Conservation (phyloP, 495 filamentous ascomycete genomes). For the Ascobolus immersus region DNA sequence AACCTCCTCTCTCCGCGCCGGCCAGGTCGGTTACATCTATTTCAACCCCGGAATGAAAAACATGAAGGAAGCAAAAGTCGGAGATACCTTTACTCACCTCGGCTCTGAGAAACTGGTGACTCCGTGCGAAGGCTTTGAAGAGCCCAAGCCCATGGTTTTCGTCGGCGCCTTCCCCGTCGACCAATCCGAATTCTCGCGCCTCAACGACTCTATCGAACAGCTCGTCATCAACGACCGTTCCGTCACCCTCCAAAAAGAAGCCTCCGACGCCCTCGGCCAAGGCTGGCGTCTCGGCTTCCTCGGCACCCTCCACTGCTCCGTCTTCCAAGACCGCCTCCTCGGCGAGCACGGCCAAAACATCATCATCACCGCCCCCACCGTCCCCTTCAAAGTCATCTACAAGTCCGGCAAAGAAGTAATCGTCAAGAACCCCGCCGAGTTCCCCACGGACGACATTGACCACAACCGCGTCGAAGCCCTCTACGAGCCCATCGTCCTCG, state of each 20-base stretch:
- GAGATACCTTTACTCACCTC: conserved; percentile 77
- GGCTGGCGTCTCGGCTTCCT: conserved; percentile 87
- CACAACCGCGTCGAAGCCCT: conserved; percentile 34
- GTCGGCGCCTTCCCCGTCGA: conserved; percentile 88
- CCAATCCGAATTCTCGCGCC: conserved; percentile 56
- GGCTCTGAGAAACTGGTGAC: conserved; percentile 54
- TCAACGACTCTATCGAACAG: conserved; percentile 88
- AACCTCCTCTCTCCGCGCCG: conserved; percentile 54
- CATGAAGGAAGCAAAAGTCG: conserved; percentile 82
- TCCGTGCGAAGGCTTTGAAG: conserved; percentile 76
- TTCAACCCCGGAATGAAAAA: conserved; percentile 98
- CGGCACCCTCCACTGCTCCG: conserved; percentile 89
- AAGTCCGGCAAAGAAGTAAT: conserved; percentile 43
- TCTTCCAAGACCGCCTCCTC: conserved; percentile 87
- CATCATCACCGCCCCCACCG: conserved; percentile 89
- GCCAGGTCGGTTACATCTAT: conserved; percentile 83
- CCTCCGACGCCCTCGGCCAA: conserved; percentile 73
- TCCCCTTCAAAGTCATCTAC: conserved; percentile 68
- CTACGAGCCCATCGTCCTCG: conserved; percentile 65
- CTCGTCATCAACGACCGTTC: conserved; percentile 83
- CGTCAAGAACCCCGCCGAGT: conserved; percentile 61
- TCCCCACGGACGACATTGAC: conserved; percentile 46
- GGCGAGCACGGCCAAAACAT: conserved; percentile 88
- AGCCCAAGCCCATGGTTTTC: conserved; percentile 92
- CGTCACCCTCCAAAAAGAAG: conserved; percentile 79